Base-by-base conservation (phyloP, 106 monocot species). In the Dioscorea zingiberensis region DNA sequence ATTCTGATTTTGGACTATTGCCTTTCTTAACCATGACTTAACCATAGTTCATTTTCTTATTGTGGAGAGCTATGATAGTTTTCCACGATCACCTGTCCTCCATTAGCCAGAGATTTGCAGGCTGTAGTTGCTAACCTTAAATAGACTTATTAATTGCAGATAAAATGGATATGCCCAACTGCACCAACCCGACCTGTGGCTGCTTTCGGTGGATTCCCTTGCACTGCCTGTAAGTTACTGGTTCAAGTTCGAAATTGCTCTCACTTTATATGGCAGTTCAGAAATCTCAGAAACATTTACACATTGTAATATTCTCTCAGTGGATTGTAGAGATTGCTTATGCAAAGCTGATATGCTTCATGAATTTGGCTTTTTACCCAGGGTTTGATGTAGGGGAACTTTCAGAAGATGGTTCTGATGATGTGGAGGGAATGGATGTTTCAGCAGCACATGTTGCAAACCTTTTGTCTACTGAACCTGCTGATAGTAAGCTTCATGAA, bases 161-260 rank as follows among this genome's bases (percentile, higher is more conserved):
- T 98, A 29, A 98, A 98, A 61, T 98, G 97, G 97, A 98, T 98
- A 60, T 98, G 97, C 66, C 92, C 97, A n/a, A 98, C 97, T 49
- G 92, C 97, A 66, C 86, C 97, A 17, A 86, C 88, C 47, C 60
- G 97, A 59, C 84, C 88, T 44, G 89, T 98, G 4, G 81, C 92
- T 15, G 54, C 77, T 69, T 92, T 98, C 66, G 97, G 97, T 45
- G 97, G 92, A 66, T 98, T 92, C 68, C 81, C 92, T 48, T 89
- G 92, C 62, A 80, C 92, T 74, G 88, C 97, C 67, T 98, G 97
- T 98, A 71, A 80, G 71, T 29, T 51, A 38, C 38, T 30, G 30
- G 30, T 30, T 30, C 30, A 30, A 7, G 30, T 30, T 30, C 7
- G 7, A 30, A 38, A 38, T 8, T 38, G 9, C 38, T 38, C 4